These are phyloP conservation scores for Aquilaria malaccensis DNA, from an alignment of 345 rosid genomes.

Conservation along the genomic window DNA sequence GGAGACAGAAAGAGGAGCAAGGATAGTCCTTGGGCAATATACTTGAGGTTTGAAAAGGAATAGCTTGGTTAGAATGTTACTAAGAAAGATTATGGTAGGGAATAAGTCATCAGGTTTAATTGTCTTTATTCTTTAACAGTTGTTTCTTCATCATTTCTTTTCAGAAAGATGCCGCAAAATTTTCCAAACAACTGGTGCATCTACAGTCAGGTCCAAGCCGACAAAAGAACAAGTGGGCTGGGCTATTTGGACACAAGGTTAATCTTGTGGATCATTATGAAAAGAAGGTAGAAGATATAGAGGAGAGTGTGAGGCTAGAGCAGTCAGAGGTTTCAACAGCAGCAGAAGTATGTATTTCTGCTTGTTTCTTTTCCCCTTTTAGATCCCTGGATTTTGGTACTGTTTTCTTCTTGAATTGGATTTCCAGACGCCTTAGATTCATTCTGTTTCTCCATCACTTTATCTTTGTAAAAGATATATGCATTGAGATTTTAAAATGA, in stretches of 20 bases:
- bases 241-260: slow-evolving; percentile 42
- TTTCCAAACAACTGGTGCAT: slow-evolving; percentile 40
- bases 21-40: no score
- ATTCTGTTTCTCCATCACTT: no score
- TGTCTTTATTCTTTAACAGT: neutral
- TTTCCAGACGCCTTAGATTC: neutral
- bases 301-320: slow-evolving; percentile 58
- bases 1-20: no score
- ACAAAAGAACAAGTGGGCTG: slow-evolving; percentile 28
- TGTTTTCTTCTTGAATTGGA: no score
- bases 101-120: no score
- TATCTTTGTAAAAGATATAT: no score
- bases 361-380: slow-evolving; percentile 2
- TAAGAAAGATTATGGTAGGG: no score
- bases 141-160: slow-evolving; percentile 3
- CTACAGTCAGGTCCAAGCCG: slow-evolving; percentile 42
- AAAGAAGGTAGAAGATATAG: slow-evolving; percentile 55
- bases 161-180: slow-evolving; percentile 49
- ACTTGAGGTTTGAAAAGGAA: no score
- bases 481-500: no score
- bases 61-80: no score
- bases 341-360: slow-evolving; percentile 40
- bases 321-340: slow-evolving; percentile 60
- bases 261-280: slow-evolving; percentile 65
- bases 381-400: neutral